Evolutionary conservation across 2,329 filamentous ascomycete species (phyloP).

Genomic region (Fusarium oxysporum): DNA sequence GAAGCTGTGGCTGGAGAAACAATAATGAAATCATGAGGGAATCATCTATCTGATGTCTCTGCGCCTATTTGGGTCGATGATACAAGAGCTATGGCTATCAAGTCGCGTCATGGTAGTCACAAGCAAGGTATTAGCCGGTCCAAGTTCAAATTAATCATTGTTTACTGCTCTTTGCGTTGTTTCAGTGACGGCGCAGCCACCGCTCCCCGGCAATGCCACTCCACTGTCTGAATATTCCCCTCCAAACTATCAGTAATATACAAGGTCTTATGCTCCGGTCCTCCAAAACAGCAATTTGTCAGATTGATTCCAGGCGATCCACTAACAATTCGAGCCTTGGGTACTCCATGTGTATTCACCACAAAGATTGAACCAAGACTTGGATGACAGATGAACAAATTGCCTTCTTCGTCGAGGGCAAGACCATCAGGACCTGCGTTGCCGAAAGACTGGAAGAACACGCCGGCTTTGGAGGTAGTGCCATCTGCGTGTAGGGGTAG

Average conservation of each 20-base stretch:
- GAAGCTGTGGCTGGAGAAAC: no score
- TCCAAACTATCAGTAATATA: conserved; percentile 56
- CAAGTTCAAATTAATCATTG: no score
- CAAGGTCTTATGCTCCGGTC: conserved; percentile 51
- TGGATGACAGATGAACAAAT: conserved; percentile 52
- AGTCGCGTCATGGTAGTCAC: no score
- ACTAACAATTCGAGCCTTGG: conserved; percentile 52
- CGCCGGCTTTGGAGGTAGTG: conserved; percentile 52
- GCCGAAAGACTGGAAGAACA: conserved; percentile 57
- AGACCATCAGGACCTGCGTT: conserved; percentile 55
- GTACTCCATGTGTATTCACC: conserved; percentile 51
- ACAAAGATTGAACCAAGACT: conserved; percentile 53
- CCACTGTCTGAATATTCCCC: conserved; percentile 49
- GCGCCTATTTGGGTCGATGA: no score
- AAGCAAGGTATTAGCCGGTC: no score
- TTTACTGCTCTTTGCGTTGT: background rate
- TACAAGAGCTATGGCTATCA: no score
- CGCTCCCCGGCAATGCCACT: conserved; percentile 50
- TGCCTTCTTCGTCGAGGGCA: conserved; percentile 54
- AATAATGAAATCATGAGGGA: no score
- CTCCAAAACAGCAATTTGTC: conserved; percentile 57
- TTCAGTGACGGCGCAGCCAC: conserved; percentile 9
- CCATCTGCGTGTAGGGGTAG: conserved; percentile 54
- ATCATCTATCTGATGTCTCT: no score
- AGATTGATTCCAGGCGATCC: conserved; percentile 50